A percentile compares a stretch with the other conserved stretches of the same genome.
Conservation (phyloP, 331 rosid genomes). For the Pyracantha coccinea region DNA sequence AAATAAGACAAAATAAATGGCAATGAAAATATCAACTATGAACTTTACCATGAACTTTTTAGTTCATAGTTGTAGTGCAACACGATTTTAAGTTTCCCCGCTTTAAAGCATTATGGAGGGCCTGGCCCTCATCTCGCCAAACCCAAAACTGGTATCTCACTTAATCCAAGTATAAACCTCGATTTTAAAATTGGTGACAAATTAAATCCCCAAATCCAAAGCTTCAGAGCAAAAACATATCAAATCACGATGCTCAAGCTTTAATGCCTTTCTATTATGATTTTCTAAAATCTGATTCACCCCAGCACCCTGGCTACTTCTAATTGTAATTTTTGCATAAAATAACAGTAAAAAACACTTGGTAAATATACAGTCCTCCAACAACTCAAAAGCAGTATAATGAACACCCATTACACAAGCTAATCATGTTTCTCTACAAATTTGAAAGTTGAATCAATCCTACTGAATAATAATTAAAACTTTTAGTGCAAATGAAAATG, state of each 20-base stretch:
- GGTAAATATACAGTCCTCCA: background rate
- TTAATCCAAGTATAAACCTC: background rate
- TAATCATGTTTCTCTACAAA: background rate
- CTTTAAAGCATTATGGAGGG: background rate
- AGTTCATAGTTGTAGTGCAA: background rate
- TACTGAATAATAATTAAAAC: background rate
- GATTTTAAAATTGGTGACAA: background rate
- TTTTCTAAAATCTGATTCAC: background rate
- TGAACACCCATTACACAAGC: background rate
- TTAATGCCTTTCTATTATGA: background rate
- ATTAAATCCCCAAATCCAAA: background rate
- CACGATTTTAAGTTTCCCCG: background rate
- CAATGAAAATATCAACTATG: background rate
- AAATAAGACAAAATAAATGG: conserved; percentile 8
- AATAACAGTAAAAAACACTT: background rate
- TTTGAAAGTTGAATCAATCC: background rate
- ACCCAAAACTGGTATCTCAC: background rate
- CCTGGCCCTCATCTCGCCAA: too few species aligned
- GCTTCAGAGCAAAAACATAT: background rate
- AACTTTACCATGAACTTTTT: too few species aligned
- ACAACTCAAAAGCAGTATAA: background rate
- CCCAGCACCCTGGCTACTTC: background rate
- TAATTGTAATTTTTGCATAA: background rate
- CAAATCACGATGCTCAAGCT: background rate
- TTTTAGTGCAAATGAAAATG: background rate